Percentiles rank a stretch among this genome's conserved stretches.
phyloP scores from a whole-genome alignment of 768 basidiomycete species.

The Tylopilus felleus region DNA sequence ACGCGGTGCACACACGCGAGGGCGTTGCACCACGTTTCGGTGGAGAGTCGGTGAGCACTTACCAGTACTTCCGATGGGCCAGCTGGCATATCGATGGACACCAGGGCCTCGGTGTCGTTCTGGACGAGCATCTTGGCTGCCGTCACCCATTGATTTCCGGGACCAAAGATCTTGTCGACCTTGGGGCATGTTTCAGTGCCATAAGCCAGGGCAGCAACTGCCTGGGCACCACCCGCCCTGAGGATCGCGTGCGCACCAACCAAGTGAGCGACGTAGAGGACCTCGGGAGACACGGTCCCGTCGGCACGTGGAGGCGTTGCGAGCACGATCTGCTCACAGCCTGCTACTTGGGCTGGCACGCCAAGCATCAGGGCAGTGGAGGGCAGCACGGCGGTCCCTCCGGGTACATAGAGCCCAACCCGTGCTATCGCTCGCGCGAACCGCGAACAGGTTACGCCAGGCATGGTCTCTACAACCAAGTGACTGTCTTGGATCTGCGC shows the following conservation, averaged over 20 bases:
- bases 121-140: conserved; percentile 99
- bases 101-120: conserved; percentile 94
- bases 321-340: conserved; percentile 86
- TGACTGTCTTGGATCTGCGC: conserved; percentile 74
- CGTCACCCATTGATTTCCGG: conserved; percentile 99
- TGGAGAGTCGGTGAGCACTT: conserved; percentile 14
- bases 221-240: conserved; percentile 95
- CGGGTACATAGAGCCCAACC: conserved; percentile 95
- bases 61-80: conserved; percentile 97
- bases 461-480: conserved; percentile 93
- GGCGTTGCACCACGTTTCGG: conserved; percentile 60
- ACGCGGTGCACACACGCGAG: conserved; percentile 51
- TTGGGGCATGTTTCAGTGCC: conserved; percentile 94
- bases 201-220: conserved; percentile 93
- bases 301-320: conserved; percentile 95
- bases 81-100: conserved; percentile 98
- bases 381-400: conserved; percentile 93
- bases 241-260: conserved; percentile 89
- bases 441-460: conserved; percentile 93
- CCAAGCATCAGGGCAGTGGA: conserved; percentile 98
- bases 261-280: conserved; percentile 92
- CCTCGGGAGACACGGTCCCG: conserved; percentile 93
- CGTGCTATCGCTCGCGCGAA: conserved; percentile 94
- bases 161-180: conserved; percentile 99
- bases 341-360: conserved; percentile 95